Percentiles rank a stretch among this genome's conserved stretches.
phyloP scores from a whole-genome alignment of 345 rosid genomes.

The Bruguiera parviflora region DNA sequence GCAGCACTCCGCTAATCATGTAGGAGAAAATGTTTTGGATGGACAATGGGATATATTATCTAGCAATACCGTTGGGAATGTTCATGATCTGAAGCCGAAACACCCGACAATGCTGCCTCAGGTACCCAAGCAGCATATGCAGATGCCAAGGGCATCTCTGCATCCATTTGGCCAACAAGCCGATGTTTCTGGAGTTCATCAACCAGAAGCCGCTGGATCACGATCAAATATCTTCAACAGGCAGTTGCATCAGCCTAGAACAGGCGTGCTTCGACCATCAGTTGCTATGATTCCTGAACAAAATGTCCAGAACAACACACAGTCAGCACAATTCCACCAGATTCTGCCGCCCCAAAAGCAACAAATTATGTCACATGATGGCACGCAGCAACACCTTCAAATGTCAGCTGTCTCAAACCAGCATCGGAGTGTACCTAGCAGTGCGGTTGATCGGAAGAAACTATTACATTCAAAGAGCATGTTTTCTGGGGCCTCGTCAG shows the following conservation, averaged over 20 bases:
- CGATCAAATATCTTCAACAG: not conserved
- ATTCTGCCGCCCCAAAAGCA: conserved; percentile 7
- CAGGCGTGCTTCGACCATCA: conserved; percentile 7
- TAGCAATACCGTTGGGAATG: not conserved
- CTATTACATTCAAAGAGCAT: not conserved
- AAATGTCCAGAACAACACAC: not conserved
- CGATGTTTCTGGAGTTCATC: conserved; percentile 7
- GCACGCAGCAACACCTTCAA: conserved; percentile 7
- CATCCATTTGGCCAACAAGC: conserved; percentile 9
- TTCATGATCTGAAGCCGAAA: not conserved
- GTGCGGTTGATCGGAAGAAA: too few species aligned
- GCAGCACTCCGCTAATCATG: not conserved
- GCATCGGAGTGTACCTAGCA: not conserved
- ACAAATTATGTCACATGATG: not conserved
- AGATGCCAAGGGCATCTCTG: not conserved
- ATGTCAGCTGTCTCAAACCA: not conserved
- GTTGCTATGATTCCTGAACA: conserved; percentile 3
- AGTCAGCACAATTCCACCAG: conserved; percentile 1
- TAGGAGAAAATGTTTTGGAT: not conserved
- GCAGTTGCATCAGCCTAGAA: conserved; percentile 4
- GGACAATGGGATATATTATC: not conserved
- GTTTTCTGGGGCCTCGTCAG: conserved; percentile 1
- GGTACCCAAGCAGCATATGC: not conserved
- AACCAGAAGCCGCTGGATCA: not conserved
- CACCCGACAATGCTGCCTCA: conserved; percentile 9